These are phyloP conservation scores for Apiotrichum brassicae DNA, from an alignment of 1,284 basidiomycete species.

Conservation along the genomic window DNA sequence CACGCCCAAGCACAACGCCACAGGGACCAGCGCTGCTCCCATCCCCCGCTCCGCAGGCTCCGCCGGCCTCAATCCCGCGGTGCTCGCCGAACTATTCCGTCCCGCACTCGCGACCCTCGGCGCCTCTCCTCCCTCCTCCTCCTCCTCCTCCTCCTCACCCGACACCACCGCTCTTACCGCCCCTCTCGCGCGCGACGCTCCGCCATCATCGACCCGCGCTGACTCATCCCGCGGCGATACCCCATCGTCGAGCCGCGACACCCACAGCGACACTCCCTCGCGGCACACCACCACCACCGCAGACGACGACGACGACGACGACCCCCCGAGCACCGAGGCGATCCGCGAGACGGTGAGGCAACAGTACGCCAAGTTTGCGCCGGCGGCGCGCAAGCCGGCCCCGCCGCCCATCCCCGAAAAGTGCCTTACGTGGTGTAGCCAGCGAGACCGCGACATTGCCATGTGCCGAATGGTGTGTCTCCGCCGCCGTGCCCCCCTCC, in stretches of 20 bases:
- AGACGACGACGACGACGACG: neutral
- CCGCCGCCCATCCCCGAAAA: slow-evolving; percentile 28
- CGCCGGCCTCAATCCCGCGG: neutral
- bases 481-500: slow-evolving; percentile 19
- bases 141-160: too few relatives aligned
- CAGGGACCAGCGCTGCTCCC: too few relatives aligned
- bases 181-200: neutral
- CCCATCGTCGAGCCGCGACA: too few relatives aligned
- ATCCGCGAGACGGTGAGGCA: neutral
- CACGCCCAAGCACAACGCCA: too few relatives aligned
- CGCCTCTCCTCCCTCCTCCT: neutral
- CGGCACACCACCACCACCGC: too few relatives aligned
- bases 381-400: neutral
- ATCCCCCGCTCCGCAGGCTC: neutral
- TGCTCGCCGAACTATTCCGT: neutral
- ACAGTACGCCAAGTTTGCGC: neutral
- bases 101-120: neutral
- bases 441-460: slow-evolving; percentile 25
- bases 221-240: too few relatives aligned
- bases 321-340: neutral
- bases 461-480: slow-evolving; percentile 41
- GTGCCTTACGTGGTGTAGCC: slow-evolving; percentile 38
- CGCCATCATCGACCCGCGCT: neutral
- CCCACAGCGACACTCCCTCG: neutral
- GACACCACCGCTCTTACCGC: too few relatives aligned